Conservation (phyloP, 352 stramenopile genomes). For the Elongisporangium anandrum region DNA sequence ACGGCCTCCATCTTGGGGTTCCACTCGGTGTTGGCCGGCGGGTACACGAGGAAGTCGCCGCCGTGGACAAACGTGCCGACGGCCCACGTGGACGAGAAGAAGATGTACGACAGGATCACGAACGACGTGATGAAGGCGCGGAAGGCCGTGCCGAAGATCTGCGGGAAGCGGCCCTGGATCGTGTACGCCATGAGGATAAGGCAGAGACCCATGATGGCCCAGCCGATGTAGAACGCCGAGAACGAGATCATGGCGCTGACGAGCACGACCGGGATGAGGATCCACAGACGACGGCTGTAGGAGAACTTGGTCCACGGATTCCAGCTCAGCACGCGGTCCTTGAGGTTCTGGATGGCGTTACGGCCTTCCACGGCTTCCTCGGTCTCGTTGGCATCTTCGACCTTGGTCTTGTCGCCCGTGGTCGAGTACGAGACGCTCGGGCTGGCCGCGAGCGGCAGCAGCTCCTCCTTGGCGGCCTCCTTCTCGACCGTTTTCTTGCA, state of each 20-base stretch:
- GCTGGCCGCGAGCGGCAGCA: constrained; percentile 14
- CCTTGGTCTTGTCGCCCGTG: not conserved
- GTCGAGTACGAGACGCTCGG: constrained; percentile 8
- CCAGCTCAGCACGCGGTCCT: constrained; percentile 36
- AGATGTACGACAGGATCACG: constrained; percentile 80
- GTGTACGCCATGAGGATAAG: constrained; percentile 75
- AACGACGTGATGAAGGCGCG: constrained; percentile 85
- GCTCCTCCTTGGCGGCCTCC: constrained; percentile 16
- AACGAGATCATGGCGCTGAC: constrained; percentile 83
- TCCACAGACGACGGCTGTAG: constrained; percentile 52
- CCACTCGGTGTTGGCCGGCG: constrained; percentile 22
- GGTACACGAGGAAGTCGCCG: constrained; percentile 77
- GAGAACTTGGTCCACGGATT: constrained; percentile 83
- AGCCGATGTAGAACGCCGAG: constrained; percentile 72
- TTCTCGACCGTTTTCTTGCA: constrained; percentile 4
- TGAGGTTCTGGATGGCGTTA: constrained; percentile 39
- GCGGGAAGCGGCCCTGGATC: constrained; percentile 77
- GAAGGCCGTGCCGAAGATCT: constrained; percentile 85
- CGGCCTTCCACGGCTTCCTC: constrained; percentile 58
- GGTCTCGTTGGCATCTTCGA: constrained; percentile 48
- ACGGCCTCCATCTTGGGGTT: not conserved
- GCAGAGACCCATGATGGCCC: constrained; percentile 77
- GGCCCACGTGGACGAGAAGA: constrained; percentile 86
- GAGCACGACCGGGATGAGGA: constrained; percentile 65
- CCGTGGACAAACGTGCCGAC: constrained; percentile 85